Percentiles rank a stretch among this genome's conserved stretches.
Evolutionary conservation across 2,329 filamentous ascomycete genomes (phyloP).

Genomic region (Trichophyton mentagrophytes): DNA sequence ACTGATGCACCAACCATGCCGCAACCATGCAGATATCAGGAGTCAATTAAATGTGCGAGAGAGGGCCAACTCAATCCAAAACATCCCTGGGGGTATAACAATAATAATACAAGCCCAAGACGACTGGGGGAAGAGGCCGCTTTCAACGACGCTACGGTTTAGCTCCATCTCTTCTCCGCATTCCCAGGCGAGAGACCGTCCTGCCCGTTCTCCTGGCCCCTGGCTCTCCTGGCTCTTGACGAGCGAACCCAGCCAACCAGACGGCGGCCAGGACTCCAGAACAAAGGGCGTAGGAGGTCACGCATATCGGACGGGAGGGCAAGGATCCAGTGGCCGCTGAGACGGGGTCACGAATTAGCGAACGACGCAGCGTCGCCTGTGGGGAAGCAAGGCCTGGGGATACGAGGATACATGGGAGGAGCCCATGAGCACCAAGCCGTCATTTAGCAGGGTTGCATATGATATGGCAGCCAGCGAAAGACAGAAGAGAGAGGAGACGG

Average conservation of each 20-base stretch:
- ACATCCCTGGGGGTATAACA: background rate
- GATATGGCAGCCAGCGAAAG: background rate
- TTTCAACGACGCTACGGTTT: background rate
- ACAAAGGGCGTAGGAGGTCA: conserved; percentile 1
- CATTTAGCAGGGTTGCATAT: background rate
- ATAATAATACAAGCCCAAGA: background rate
- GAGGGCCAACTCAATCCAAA: background rate
- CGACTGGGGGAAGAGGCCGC: background rate
- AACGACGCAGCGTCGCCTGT: background rate
- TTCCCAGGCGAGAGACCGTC: background rate
- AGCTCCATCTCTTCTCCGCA: background rate
- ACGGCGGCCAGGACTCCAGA: background rate
- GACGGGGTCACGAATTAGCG: background rate
- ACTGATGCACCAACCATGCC: background rate
- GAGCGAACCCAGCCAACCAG: background rate
- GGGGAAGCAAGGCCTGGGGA: background rate
- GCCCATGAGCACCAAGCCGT: background rate
- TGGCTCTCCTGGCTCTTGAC: background rate
- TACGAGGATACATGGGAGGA: conserved; percentile 1
- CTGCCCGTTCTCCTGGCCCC: background rate
- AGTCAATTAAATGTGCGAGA: background rate
- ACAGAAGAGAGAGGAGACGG: background rate
- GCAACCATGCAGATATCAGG: background rate
- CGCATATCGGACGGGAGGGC: background rate
- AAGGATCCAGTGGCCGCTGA: background rate